These are phyloP conservation scores for Leccinellum albellum DNA, from an alignment of 768 basidiomycete species.

Conservation along the genomic window DNA sequence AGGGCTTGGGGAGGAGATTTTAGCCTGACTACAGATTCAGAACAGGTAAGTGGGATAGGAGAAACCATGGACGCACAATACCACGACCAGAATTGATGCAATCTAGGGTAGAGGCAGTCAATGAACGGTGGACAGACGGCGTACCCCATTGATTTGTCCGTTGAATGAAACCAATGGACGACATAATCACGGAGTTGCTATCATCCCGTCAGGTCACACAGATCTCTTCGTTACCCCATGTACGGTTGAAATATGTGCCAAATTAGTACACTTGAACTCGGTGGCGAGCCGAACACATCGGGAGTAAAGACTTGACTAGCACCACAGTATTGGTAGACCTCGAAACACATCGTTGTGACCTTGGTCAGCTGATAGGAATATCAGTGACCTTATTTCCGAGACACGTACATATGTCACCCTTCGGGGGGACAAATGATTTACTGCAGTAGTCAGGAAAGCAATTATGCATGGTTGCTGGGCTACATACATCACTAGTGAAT, in stretches of 20 bases:
- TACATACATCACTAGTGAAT: constrained; percentile 56
- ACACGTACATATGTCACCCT: constrained; percentile 30
- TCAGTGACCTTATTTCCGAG: constrained; percentile 51
- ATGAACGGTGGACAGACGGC: not conserved
- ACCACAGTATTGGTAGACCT: constrained; percentile 48
- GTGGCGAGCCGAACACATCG: constrained; percentile 47
- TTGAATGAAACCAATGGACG: not conserved
- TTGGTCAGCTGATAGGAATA: constrained; percentile 33
- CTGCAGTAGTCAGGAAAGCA: constrained; percentile 20
- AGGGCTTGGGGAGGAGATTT: too few species aligned
- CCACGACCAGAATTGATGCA: too few species aligned
- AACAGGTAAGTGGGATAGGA: too few species aligned
- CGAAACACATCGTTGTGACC: constrained; percentile 57
- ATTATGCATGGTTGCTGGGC: not conserved
- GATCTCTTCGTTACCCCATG: constrained; percentile 61
- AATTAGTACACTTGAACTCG: not conserved
- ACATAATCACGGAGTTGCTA: not conserved
- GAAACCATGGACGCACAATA: too few species aligned
- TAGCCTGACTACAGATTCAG: too few species aligned
- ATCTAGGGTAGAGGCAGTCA: not conserved
- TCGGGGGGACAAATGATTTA: constrained; percentile 55
- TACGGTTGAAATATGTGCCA: not conserved
- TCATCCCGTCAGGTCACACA: constrained; percentile 43
- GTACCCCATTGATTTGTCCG: constrained; percentile 44
- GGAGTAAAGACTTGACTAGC: constrained; percentile 54